Conservation (phyloP, 169 alveolate species). For the Cardiosporidium cionae region DNA sequence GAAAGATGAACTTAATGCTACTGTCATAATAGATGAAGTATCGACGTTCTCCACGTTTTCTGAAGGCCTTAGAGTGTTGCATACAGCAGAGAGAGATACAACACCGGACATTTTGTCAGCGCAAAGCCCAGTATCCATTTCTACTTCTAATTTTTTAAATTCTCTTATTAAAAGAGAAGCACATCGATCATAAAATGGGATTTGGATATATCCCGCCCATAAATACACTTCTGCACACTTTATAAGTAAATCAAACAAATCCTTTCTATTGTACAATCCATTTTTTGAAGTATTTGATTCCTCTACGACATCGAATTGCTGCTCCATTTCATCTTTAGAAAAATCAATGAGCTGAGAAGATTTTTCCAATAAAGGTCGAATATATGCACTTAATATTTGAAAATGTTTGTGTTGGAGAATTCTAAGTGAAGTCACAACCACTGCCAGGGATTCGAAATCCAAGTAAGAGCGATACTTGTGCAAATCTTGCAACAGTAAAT, state of each 20-base stretch:
- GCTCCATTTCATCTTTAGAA: background rate
- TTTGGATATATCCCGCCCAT: constrained; percentile 19
- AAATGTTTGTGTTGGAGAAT: constrained; percentile 30
- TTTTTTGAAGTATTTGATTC: background rate
- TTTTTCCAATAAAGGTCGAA: constrained; percentile 1
- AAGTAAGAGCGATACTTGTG: constrained; percentile 19
- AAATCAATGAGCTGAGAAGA: background rate
- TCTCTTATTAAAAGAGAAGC: background rate
- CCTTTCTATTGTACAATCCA: background rate
- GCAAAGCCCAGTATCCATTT: too few relatives aligned
- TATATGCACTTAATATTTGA: constrained; percentile 1
- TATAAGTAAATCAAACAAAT: background rate
- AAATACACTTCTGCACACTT: constrained; percentile 13
- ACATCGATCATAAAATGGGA: constrained; percentile 8
- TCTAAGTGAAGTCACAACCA: constrained; percentile 19
- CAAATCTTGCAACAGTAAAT: constrained; percentile 35
- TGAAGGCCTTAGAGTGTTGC: too few relatives aligned
- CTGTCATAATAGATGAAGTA: too few relatives aligned
- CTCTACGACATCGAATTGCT: background rate
- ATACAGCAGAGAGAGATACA: too few relatives aligned
- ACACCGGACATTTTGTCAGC: too few relatives aligned
- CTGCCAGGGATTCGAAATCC: constrained; percentile 38
- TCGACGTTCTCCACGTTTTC: too few relatives aligned
- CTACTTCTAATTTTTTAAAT: background rate
- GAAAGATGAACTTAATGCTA: too few relatives aligned